Evolutionary conservation across 345 rosid genomes (phyloP), one percentile per base, ranked within the genome.

Genomic region (Populus nigra): DNA sequence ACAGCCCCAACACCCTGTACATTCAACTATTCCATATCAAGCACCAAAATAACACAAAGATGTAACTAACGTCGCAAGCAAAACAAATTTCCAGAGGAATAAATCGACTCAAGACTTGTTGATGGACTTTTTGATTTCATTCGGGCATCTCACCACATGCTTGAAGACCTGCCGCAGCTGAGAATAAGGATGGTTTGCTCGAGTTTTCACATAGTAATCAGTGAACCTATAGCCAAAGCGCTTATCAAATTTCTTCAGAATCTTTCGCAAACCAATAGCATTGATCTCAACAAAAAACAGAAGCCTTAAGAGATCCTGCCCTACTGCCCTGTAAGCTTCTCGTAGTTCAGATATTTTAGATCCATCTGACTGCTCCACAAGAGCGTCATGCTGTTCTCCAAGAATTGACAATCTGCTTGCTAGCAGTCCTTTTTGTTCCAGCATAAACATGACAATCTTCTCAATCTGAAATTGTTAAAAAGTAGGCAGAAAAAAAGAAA

Each of bases 101-200:
- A 16, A 2, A 66, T 57, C 4, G 62, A 67, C 55, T 41, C 47
- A 71, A 5, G 55, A 73, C 63, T 61, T 45, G 70, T 69, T 69
- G 78, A 9, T 23, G 68, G 61, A 83, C 79, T 57, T 61, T 49
- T 65, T 49, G 55, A 71, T 78, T 59, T 55, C 71, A 70, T 18
- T 71, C 41, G 8, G 43, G 43, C 62, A 76, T 16, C 77, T 85
- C 92, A 93, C 99, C 97, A 93, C 97, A 76, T 96, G 99, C 89
- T 91, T 96, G 82, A 92, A 96, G 68, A 96, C 98, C 89, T 93
- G 99, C 74, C 90, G 99, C 81, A 96, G 92, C 88, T 96, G 97
- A 53, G 99, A 93, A 83, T 96, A 93, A 71, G 99, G 99, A 88
- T 96, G 99, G 83, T 93, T 89, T 55, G 98, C 94, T 17, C 99